Evolutionary conservation across 805 yeast genomes (phyloP), one percentile per base, ranked within the genome.

Genomic region (Saccharomycopsis amapae): DNA sequence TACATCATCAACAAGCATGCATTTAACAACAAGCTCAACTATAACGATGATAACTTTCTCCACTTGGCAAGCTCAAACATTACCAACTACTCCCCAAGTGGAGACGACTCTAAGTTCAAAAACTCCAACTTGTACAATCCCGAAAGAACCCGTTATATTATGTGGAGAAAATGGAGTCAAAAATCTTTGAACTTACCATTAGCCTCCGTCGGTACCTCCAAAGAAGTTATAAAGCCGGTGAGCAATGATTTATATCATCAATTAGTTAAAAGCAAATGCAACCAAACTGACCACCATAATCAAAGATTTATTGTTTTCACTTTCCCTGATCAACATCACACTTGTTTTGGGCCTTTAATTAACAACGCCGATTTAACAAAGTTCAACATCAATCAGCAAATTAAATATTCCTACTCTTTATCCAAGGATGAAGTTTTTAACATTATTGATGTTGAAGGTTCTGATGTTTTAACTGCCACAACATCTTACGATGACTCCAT

Each of bases 11-110:
- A 10, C 12, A 26, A 38, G 32, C 13, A 23, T 19, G 23, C 13
- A 9, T 5, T 38, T 7, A 17, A 24, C 36, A 28, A 23, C 35
- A 42, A 38, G 13, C 37, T 36, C 36, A n/a, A 24, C 12, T 46
- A 37, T 20, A 46, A 39, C 25, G 49, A 46, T 31, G 49, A 46
- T 30, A 46, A 42, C 42, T 46, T 46, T 20, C 31, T 35, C 42
- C 34, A 46, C 30, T 19, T 38, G 38, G n/a, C 19, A 17, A 12
- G 46, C 18, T 12, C 22, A n/a, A 23, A 20, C 23, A 20, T 41
- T 17, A 33, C 37, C 20, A 46, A 46, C 38, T 46, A 35, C 20
- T 34, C 49, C 5, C 24, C 19, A n/a, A 36, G 42, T 4, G n/a
- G n/a, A n/a, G 7, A 6, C 4, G 5, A n/a, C 23, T 15, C 19